Evolutionary conservation across 1,139 yeast species (phyloP).

Genomic region (Chernovozyma aurita): DNA sequence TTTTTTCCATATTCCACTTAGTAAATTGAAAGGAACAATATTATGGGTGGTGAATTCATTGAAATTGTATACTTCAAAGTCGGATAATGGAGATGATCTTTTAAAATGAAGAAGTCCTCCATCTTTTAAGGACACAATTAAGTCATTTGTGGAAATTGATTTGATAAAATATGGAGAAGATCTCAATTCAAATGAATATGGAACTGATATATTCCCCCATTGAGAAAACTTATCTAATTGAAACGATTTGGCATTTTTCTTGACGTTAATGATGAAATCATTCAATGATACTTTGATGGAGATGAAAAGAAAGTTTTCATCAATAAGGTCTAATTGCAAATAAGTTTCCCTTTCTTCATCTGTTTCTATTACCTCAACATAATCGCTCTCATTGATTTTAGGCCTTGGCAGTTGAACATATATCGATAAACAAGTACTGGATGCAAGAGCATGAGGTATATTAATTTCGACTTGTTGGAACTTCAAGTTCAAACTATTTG

Average conservation of each 20-base stretch:
- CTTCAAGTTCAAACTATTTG: conserved; percentile 20
- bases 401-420: conserved; percentile 7
- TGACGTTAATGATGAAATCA: conserved; percentile 22
- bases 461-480: conserved; percentile 25
- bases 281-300: conserved; percentile 26
- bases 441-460: conserved; percentile 32
- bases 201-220: conserved; percentile 67
- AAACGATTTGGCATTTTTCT: conserved; percentile 14
- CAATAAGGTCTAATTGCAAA: conserved; percentile 25
- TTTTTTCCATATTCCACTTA: conserved; percentile 20
- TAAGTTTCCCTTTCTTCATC: conserved; percentile 10
- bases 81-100: conserved; percentile 31
- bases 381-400: not conserved
- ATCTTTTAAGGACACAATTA: conserved; percentile 60
- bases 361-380: not conserved
- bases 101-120: conserved; percentile 62
- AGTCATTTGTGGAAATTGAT: conserved; percentile 37
- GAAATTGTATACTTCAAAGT: conserved; percentile 50
- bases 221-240: conserved; percentile 26
- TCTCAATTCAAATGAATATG: conserved; percentile 71
- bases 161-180: conserved; percentile 52
- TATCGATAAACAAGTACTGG: conserved; percentile 20
- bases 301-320: conserved; percentile 28
- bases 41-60: conserved; percentile 40
- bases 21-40: conserved; percentile 39